phyloP scores from a whole-genome alignment of 257 asterid species.

The Marsdenia floribunda region DNA sequence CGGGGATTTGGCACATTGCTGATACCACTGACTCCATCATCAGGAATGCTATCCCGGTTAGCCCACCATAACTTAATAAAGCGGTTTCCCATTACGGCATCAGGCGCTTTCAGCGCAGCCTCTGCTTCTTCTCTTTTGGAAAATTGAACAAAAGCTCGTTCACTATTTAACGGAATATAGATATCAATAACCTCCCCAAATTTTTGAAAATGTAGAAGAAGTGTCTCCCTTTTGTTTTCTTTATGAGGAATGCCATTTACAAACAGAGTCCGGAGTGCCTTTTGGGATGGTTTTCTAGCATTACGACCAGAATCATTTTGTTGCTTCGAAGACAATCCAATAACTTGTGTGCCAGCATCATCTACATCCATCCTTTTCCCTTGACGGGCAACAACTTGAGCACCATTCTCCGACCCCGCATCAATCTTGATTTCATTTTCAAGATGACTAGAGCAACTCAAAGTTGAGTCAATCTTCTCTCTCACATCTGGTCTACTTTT shows the following conservation, averaged over 20 bases:
- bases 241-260: conserved; percentile 74
- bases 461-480: conserved; percentile 41
- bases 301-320: conserved; percentile 45
- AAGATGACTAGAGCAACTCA: conserved; percentile 34
- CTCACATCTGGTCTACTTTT: conserved; percentile 41
- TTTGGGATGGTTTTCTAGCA: conserved; percentile 56
- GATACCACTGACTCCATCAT: conserved; percentile 41
- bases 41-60: conserved; percentile 78
- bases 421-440: conserved; percentile 37
- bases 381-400: conserved; percentile 31
- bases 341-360: conserved; percentile 33
- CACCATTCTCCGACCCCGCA: conserved; percentile 33
- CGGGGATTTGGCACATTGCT: conserved; percentile 3
- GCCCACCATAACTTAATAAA: conserved; percentile 98
- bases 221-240: conserved; percentile 85
- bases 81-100: conserved; percentile 98
- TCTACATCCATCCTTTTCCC: conserved; percentile 39
- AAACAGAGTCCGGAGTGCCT: conserved; percentile 74
- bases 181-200: conserved; percentile 85
- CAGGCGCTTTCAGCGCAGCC: conserved; percentile 84
- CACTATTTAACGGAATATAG: conserved; percentile 62
- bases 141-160: conserved; percentile 89
- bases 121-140: conserved; percentile 91
- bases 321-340: conserved; percentile 44
- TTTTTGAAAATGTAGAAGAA: conserved; percentile 83